Conservation (phyloP, 306 rosid species). For the Rosa multiflora region DNA sequence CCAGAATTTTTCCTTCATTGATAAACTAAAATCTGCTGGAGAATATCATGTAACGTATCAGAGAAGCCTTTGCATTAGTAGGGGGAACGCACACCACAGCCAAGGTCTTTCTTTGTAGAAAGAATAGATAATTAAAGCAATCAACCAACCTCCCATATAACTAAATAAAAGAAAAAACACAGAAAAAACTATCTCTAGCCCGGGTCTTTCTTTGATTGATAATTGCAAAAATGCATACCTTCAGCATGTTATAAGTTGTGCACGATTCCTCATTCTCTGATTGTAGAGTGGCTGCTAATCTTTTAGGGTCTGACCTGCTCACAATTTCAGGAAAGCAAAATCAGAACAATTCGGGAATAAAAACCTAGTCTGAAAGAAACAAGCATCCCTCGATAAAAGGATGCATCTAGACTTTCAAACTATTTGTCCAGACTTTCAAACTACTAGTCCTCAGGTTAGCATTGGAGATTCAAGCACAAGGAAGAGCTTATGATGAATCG, state of each 20-base stretch:
- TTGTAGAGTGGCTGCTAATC: conserved; percentile 49
- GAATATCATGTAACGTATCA: background rate
- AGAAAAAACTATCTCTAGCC: background rate
- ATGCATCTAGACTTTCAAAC: conserved; percentile 7
- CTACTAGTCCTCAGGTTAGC: background rate
- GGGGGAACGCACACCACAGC: background rate
- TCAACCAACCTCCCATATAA: background rate
- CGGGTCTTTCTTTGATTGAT: background rate
- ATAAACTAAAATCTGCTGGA: background rate
- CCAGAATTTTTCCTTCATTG: background rate
- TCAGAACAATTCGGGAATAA: background rate
- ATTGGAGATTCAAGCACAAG: conserved; percentile 17
- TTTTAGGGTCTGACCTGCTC: conserved; percentile 68
- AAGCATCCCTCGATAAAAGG: conserved; percentile 6
- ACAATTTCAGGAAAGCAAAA: conserved; percentile 16
- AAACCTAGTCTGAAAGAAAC: conserved; percentile 11
- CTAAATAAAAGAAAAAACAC: no score
- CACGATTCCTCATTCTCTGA: conserved; percentile 88
- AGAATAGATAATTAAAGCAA: background rate
- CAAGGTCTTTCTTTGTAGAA: background rate
- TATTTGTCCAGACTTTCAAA: conserved; percentile 5
- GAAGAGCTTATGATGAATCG: conserved; percentile 12
- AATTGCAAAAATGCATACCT: conserved; percentile 39
- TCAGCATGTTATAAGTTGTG: conserved; percentile 90
- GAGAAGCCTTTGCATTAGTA: background rate